Percentiles rank a stretch among this genome's conserved stretches.
Evolutionary conservation across 805 yeast genomes (phyloP).

Genomic region (Diddensiella transvaalensis): DNA sequence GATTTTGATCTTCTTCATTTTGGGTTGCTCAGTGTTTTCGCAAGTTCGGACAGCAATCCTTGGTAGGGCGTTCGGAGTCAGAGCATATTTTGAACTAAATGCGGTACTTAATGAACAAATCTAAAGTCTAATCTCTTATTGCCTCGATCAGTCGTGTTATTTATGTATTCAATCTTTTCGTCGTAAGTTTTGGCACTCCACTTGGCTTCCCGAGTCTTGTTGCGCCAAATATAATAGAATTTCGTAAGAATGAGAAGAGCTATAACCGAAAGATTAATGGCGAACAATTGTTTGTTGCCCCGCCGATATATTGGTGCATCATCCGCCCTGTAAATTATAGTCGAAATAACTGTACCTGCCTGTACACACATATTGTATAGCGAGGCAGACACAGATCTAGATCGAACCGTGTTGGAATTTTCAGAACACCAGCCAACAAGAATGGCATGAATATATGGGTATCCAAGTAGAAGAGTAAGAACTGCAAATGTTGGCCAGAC

Average conservation of each 20-base stretch:
- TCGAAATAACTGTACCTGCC: constrained; percentile 49
- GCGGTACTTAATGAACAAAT: constrained; percentile 38
- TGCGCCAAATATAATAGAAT: constrained; percentile 33
- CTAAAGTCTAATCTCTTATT: constrained; percentile 55
- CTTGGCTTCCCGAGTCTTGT: constrained; percentile 35
- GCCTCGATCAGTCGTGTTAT: constrained; percentile 49
- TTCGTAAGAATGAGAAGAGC: constrained; percentile 25
- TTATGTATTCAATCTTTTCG: constrained; percentile 47
- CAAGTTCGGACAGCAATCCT: too few relatives aligned
- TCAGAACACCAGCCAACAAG: constrained; percentile 59
- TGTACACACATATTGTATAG: constrained; percentile 64
- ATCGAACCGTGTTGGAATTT: constrained; percentile 59
- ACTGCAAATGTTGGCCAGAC: constrained; percentile 33
- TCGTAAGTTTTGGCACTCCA: constrained; percentile 53
- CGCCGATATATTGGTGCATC: constrained; percentile 59
- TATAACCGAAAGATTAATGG: constrained; percentile 23
- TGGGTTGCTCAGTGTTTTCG: too few relatives aligned
- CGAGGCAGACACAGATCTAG: constrained; percentile 63
- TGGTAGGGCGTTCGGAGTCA: too few relatives aligned
- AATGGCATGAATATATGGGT: constrained; percentile 48
- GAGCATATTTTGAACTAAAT: too few relatives aligned
- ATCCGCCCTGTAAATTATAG: constrained; percentile 53
- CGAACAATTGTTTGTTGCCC: constrained; percentile 45
- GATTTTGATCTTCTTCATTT: too few relatives aligned
- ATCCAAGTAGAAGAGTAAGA: constrained; percentile 27